Evolutionary conservation across 768 basidiomycete species (phyloP).

Genomic region (Boletus barrowsii): DNA sequence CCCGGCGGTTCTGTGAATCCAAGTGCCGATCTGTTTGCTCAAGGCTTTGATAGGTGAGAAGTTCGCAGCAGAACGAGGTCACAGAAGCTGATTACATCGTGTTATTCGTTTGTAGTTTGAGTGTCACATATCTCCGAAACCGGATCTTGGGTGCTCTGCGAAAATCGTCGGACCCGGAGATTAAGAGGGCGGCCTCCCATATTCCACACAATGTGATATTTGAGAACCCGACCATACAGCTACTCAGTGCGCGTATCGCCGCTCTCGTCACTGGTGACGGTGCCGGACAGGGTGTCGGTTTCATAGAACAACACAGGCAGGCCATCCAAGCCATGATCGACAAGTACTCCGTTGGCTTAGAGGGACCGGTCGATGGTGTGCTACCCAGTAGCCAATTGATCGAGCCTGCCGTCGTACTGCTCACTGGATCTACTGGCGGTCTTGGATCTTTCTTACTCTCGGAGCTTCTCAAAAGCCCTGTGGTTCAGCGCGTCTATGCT

Average conservation of each 20-base stretch:
- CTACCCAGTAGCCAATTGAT: neutral
- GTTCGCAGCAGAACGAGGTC: neutral
- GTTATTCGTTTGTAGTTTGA: slow-evolving; percentile 12
- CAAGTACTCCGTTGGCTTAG: slow-evolving; percentile 30
- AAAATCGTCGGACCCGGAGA: neutral
- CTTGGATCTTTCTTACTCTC: slow-evolving; percentile 40
- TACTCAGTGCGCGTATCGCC: neutral
- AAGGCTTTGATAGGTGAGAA: slow-evolving; percentile 34
- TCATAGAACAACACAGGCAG: neutral
- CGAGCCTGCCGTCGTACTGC: neutral
- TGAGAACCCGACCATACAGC: slow-evolving; percentile 33
- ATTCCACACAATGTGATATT: slow-evolving; percentile 34
- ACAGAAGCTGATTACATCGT: no score
- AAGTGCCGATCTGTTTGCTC: slow-evolving; percentile 21
- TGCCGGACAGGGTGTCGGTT: neutral
- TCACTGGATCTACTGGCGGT: slow-evolving; percentile 45
- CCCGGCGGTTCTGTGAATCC: slow-evolving; percentile 1
- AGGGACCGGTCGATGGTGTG: neutral
- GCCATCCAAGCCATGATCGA: slow-evolving; percentile 33
- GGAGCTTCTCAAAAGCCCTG: slow-evolving; percentile 22
- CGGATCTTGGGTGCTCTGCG: slow-evolving; percentile 12
- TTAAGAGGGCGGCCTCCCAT: neutral
- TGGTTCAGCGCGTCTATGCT: slow-evolving; percentile 31
- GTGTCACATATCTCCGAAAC: slow-evolving; percentile 26
- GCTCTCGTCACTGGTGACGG: neutral